These are phyloP conservation scores for Aspergillus glaucus DNA, from an alignment of 2,329 filamentous ascomycete species.

Conservation along the genomic window DNA sequence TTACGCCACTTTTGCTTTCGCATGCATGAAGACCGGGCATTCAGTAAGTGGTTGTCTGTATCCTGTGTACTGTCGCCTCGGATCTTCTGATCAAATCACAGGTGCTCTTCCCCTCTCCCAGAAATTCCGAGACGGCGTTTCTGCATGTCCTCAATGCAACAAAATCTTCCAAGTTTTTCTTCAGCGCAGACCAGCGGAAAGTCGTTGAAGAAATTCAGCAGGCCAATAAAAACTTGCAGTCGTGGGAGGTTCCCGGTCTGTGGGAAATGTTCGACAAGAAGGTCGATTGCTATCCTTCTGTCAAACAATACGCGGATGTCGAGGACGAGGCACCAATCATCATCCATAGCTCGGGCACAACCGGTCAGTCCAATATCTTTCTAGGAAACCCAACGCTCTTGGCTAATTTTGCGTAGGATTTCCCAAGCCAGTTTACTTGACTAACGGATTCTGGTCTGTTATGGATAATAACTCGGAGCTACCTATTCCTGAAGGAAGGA, in stretches of 20 bases:
- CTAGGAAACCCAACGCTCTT: not conserved
- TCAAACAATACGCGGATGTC: constrained; percentile 13
- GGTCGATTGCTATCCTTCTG: not conserved
- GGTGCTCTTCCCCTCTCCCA: too few species aligned
- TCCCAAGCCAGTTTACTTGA: constrained; percentile 26
- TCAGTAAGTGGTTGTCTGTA: too few species aligned
- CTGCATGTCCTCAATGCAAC: too few species aligned
- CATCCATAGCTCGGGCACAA: constrained; percentile 35
- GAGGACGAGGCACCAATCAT: constrained; percentile 20
- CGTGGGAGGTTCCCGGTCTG: constrained; percentile 7
- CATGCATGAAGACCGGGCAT: too few species aligned
- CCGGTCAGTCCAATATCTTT: constrained; percentile 17
- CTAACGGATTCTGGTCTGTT: constrained; percentile 19
- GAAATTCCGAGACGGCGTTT: too few species aligned
- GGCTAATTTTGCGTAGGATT: constrained; percentile 22
- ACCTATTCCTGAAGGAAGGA: constrained; percentile 11
- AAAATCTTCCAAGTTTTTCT: too few species aligned
- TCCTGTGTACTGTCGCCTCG: too few species aligned
- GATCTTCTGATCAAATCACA: too few species aligned
- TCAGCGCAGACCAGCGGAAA: too few species aligned
- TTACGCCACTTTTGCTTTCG: too few species aligned
- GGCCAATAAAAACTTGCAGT: constrained; percentile 2
- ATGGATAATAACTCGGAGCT: constrained; percentile 7
- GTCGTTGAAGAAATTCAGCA: too few species aligned
- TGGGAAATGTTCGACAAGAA: constrained; percentile 11